Evolutionary conservation across 2,329 filamentous ascomycete species (phyloP), one percentile per base, ranked within the genome.

Genomic region (Neocatenulostroma microsporum): DNA sequence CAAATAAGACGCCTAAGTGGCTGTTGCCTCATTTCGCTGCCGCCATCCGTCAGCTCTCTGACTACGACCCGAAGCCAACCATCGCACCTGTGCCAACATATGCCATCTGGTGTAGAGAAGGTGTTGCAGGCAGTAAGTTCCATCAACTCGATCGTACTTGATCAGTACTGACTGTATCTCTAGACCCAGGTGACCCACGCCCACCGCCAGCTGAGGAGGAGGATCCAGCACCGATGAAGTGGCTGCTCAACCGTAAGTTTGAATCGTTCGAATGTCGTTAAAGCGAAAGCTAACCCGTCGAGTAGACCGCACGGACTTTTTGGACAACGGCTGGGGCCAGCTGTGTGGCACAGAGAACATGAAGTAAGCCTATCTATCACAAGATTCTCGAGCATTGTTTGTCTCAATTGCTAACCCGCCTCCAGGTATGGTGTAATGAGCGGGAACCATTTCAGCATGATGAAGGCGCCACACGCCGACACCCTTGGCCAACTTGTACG

Each of bases 181-280:
- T n/a, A 45, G 65, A 73, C 37, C 75, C 78, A 5, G 70, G 72
- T 32, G 79, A 82, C 56, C 79, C 78, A 26, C 69, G 75, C 28
- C 79, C 80, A 67, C 50, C 80, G 70, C 61, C 80, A 72, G 53
- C 74, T 73, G 56, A 70, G 55, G 67, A 66, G 42, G 68, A 70
- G 56, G 68, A 72, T 43, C 67, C 68, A 37, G 66, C 66, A 30
- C 68, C 68, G 18, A 72, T 72, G 68, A 70, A 61, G 50, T 86
- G 82, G 73, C 63, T 86, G 36, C 69, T 86, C 4, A 78, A 85
- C 58, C 82, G n/a, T n/a, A n/a, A n/a, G n/a, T n/a, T n/a, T n/a
- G n/a, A n/a, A n/a, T n/a, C n/a, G n/a, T n/a, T n/a, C n/a, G n/a
- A n/a, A n/a, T n/a, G n/a, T n/a, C n/a, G n/a, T n/a, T n/a, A n/a